Percentiles rank a stretch among this genome's conserved stretches.
Conservation (phyloP, 2,329 filamentous ascomycete species). For the Cryphonectria carpinicola region DNA sequence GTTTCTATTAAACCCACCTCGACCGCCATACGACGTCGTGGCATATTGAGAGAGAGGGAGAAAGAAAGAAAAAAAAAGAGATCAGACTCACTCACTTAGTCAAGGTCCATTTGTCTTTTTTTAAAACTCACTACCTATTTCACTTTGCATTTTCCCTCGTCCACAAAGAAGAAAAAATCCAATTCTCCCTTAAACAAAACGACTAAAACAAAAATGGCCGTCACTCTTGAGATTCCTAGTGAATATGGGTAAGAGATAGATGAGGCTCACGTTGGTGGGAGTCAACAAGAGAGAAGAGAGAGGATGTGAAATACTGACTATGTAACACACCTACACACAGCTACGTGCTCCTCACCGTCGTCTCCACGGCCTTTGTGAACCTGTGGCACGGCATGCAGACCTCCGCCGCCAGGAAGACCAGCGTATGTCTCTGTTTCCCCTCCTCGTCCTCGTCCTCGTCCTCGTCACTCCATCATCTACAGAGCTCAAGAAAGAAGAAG, state of each 20-base stretch:
- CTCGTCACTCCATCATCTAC: background rate
- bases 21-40: background rate
- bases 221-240: slow-evolving; percentile 47
- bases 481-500: too few relatives aligned
- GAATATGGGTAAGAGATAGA: slow-evolving; percentile 53
- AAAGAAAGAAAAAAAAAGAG: background rate
- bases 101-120: background rate
- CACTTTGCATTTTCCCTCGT: background rate
- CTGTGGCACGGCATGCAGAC: slow-evolving; percentile 54
- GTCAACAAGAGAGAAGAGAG: background rate
- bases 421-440: slow-evolving; percentile 32
- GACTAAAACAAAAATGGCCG: slow-evolving; percentile 41
- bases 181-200: background rate
- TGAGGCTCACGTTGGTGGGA: background rate
- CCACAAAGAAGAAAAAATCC: background rate
- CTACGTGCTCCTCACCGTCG: slow-evolving; percentile 63
- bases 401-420: slow-evolving; percentile 52
- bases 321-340: slow-evolving; percentile 40
- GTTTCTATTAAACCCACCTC: background rate
- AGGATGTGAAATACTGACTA: background rate
- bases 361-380: slow-evolving; percentile 63
- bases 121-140: background rate
- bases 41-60: background rate
- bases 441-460: background rate
- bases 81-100: background rate